A percentile compares a stretch with the other conserved stretches of the same genome.
phyloP scores from a whole-genome alignment of 805 yeast genomes.

The Monosporozyma aquatica region DNA sequence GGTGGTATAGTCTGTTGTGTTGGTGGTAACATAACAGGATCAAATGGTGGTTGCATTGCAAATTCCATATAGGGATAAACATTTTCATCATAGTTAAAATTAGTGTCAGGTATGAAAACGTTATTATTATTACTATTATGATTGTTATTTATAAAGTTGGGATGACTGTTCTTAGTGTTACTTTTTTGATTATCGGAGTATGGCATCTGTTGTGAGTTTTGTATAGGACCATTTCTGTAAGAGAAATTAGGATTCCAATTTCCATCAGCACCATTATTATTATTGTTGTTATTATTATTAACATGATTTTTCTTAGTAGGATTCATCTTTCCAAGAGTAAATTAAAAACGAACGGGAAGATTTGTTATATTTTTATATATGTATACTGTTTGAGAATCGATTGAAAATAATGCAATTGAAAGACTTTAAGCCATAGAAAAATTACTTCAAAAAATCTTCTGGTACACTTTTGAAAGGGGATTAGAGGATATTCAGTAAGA shows the following conservation, averaged over 20 bases:
- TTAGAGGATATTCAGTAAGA: no score
- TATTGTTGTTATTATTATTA: neutral
- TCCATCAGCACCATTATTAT: neutral
- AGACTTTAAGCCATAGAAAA: no score
- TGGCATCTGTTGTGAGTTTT: neutral
- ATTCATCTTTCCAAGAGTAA: no score
- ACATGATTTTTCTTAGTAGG: neutral
- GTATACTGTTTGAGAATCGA: no score
- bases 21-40: neutral
- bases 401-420: no score
- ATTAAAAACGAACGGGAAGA: no score
- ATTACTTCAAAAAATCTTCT: no score
- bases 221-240: neutral
- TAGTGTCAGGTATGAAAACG: neutral
- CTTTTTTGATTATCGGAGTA: neutral
- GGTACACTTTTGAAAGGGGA: no score
- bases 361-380: no score
- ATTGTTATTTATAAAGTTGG: no score
- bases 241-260: neutral
- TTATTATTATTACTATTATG: neutral
- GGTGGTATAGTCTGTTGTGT: constrained; percentile 3
- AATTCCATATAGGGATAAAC: constrained; percentile 1
- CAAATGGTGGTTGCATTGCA: constrained; percentile 1
- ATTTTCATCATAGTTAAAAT: neutral
- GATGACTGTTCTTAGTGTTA: no score